Percentiles rank a stretch among this genome's conserved stretches.
These are phyloP conservation scores for Cytospora mali DNA, from an alignment of 2,329 filamentous ascomycete genomes.

Conservation along the genomic window DNA sequence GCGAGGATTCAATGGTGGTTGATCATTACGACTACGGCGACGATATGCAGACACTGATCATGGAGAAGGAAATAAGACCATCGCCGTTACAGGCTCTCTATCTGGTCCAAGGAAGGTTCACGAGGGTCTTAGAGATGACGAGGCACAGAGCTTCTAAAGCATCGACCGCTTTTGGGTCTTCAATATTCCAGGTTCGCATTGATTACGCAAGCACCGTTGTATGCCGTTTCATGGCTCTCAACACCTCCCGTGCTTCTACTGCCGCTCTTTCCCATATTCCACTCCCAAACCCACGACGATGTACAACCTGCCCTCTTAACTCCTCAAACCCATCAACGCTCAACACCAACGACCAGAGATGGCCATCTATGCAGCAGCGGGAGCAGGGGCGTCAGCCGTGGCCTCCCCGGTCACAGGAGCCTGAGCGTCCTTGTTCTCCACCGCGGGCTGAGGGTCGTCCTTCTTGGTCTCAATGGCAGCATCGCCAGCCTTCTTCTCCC, in stretches of 20 bases:
- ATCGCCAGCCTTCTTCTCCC: slow-evolving; percentile 53
- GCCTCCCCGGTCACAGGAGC: slow-evolving; percentile 39
- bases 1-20: not conserved
- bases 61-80: not conserved
- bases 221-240: slow-evolving; percentile 7
- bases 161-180: not conserved
- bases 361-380: slow-evolving; percentile 40
- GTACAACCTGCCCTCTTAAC: slow-evolving; percentile 6
- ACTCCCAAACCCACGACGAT: slow-evolving; percentile 15
- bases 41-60: too few species aligned
- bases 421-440: slow-evolving; percentile 31
- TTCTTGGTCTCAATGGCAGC: slow-evolving; percentile 38
- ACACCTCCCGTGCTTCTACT: slow-evolving; percentile 12
- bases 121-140: not conserved
- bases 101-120: not conserved
- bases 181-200: not conserved
- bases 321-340: not conserved
- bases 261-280: slow-evolving; percentile 5
- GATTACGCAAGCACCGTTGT: slow-evolving; percentile 16
- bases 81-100: not conserved
- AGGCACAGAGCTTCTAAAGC: not conserved
- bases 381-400: slow-evolving; percentile 39
- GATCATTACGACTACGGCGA: not conserved
- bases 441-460: slow-evolving; percentile 37
- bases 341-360: slow-evolving; percentile 29